Conservation (phyloP, 176 grass and related monocot species). For the Aegilops tauschii region DNA sequence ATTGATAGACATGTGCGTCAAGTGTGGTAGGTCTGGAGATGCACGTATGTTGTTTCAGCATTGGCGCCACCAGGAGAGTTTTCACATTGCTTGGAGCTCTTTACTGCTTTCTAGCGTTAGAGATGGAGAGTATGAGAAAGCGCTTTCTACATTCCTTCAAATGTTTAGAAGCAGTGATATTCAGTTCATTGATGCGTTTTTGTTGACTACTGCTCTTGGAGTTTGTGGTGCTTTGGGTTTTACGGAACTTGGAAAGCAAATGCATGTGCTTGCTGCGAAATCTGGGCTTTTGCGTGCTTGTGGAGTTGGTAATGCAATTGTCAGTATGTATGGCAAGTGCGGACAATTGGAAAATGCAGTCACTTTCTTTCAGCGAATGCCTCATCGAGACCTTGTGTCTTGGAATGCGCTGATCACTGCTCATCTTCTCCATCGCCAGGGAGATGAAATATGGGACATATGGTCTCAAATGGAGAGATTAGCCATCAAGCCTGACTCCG, state of each 20-base stretch:
- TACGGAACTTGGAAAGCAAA: slow-evolving; percentile 53
- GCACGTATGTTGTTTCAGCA: slow-evolving; percentile 44
- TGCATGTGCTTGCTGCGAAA: slow-evolving; percentile 56
- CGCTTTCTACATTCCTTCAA: slow-evolving; percentile 38
- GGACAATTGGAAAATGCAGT: slow-evolving; percentile 42
- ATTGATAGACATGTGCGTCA: slow-evolving; percentile 69
- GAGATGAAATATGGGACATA: slow-evolving; percentile 43
- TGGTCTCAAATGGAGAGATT: slow-evolving; percentile 53
- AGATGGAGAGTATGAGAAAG: slow-evolving; percentile 54
- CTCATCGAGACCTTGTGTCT: slow-evolving; percentile 45
- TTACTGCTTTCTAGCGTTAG: slow-evolving; percentile 43
- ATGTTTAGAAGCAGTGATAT: slow-evolving; percentile 33
- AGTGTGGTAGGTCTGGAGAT: slow-evolving; percentile 51
- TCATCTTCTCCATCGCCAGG: slow-evolving; percentile 54
- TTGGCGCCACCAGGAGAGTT: slow-evolving; percentile 48
- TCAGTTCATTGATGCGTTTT: slow-evolving; percentile 51
- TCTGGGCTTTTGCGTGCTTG: slow-evolving; percentile 41
- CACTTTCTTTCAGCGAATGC: slow-evolving; percentile 50
- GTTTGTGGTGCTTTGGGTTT: slow-evolving; percentile 53
- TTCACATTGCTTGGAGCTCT: slow-evolving; percentile 62
- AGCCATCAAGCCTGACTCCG: slow-evolving; percentile 46
- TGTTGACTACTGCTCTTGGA: slow-evolving; percentile 49
- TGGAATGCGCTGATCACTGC: slow-evolving; percentile 62
- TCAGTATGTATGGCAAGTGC: slow-evolving; percentile 71
- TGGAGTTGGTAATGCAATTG: slow-evolving; percentile 48